Evolutionary conservation across 2,329 filamentous ascomycete genomes (phyloP).

Genomic region (Cordyceps fumosorosea): DNA sequence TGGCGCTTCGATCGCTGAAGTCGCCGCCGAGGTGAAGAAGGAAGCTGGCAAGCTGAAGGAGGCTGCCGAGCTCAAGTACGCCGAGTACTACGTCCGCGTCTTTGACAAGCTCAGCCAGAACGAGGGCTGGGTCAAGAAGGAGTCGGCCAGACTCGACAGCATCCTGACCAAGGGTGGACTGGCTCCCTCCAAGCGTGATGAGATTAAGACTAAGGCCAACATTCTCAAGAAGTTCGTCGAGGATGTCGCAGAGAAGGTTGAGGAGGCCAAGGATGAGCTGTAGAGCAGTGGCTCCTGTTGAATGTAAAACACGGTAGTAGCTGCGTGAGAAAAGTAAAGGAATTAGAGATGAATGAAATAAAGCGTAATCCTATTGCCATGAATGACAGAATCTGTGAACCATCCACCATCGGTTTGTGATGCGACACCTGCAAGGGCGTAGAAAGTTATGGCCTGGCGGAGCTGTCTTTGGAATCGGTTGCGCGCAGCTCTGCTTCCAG

Average conservation of each 20-base stretch:
- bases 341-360: neutral
- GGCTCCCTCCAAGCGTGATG: constrained; percentile 79
- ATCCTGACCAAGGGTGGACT: constrained; percentile 83
- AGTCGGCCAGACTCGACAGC: constrained; percentile 71
- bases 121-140: constrained; percentile 75
- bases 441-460: constrained; percentile 28
- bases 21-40: constrained; percentile 66
- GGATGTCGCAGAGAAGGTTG: constrained; percentile 45
- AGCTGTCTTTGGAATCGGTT: constrained; percentile 40
- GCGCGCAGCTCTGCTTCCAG: constrained; percentile 67
- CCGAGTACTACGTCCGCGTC: constrained; percentile 89
- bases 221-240: constrained; percentile 72
- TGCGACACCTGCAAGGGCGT: neutral
- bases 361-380: neutral
- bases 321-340: neutral
- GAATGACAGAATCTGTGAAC: neutral
- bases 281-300: constrained; percentile 39
- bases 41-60: constrained; percentile 60
- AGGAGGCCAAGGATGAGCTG: constrained; percentile 61
- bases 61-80: constrained; percentile 63
- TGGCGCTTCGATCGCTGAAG: constrained; percentile 53
- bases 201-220: constrained; percentile 80
- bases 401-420: neutral
- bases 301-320: constrained; percentile 25
- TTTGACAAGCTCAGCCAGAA: constrained; percentile 78